Conservation (phyloP, 352 stramenopile species). For the Aphanomyces euteiches region DNA sequence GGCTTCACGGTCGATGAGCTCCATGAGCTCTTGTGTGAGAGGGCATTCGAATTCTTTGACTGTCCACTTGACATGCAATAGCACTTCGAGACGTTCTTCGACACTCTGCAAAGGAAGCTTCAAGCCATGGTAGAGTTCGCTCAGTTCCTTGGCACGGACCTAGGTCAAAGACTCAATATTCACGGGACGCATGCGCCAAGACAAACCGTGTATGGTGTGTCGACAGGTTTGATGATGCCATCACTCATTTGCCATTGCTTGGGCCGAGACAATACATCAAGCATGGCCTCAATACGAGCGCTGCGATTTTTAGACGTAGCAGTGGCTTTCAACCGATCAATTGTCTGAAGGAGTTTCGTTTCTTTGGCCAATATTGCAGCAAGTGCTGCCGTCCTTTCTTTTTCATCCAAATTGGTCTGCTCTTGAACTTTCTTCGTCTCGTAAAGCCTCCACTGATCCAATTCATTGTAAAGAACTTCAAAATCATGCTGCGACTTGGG, state of each 20-base stretch:
- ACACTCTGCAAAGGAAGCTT: constrained; percentile 49
- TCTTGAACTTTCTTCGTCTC: constrained; percentile 77
- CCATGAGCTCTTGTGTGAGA: constrained; percentile 86
- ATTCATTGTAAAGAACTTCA: constrained; percentile 91
- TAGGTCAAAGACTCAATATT: constrained; percentile 1
- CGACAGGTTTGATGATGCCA: constrained; percentile 81
- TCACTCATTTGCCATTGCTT: constrained; percentile 93
- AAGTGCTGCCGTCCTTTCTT: constrained; percentile 44
- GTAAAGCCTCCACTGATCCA: constrained; percentile 87
- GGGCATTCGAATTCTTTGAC: constrained; percentile 89
- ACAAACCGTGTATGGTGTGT: constrained; percentile 76
- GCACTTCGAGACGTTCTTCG: constrained; percentile 86
- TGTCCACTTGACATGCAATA: constrained; percentile 92
- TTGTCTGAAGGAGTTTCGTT: constrained; percentile 83
- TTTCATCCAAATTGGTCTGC: constrained; percentile 35
- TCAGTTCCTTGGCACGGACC: constrained; percentile 84
- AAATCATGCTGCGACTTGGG: constrained; percentile 79
- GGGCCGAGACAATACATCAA: constrained; percentile 83
- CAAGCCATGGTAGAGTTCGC: constrained; percentile 82
- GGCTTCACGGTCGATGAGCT: constrained; percentile 90
- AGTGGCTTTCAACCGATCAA: constrained; percentile 84
- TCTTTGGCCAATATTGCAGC: constrained; percentile 71
- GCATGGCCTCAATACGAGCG: constrained; percentile 82
- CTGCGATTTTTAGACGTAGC: constrained; percentile 74
- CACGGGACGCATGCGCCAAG: neutral